Evolutionary conservation across 2,329 filamentous ascomycete species (phyloP).

Genomic region (Fusarium sp.): DNA sequence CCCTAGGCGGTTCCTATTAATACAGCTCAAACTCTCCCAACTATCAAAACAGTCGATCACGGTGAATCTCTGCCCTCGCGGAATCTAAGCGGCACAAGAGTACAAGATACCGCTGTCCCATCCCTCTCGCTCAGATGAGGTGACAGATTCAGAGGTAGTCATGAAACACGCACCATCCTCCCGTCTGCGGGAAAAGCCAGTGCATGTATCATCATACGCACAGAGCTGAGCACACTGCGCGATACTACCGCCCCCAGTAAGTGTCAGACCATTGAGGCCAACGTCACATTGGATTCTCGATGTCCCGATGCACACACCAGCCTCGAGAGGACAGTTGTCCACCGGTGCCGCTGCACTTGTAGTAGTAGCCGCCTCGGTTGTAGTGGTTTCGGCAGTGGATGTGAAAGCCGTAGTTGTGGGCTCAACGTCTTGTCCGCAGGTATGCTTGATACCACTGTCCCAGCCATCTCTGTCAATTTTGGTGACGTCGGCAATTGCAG

Average conservation of each 20-base stretch:
- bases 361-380: neutral
- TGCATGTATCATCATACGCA: fast-evolving
- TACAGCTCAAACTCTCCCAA: neutral
- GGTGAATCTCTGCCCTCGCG: fast-evolving
- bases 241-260: neutral
- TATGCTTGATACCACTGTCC: neutral
- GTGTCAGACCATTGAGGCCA: fast-evolving
- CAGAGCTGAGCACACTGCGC: neutral
- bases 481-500: neutral
- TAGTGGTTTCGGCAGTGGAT: neutral
- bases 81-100: neutral
- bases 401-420: neutral
- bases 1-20: too few species aligned
- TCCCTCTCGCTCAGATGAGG: neutral
- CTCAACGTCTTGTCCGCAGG: fast-evolving
- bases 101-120: neutral
- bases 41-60: neutral
- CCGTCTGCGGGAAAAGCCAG: neutral
- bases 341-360: neutral
- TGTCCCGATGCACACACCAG: neutral
- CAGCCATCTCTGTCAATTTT: neutral
- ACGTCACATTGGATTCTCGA: neutral
- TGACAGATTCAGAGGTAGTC: neutral
- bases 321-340: neutral
- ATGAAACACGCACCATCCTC: neutral